These are phyloP conservation scores for Termitomyces bulborhizus DNA, from an alignment of 768 basidiomycete species.

Conservation along the genomic window DNA sequence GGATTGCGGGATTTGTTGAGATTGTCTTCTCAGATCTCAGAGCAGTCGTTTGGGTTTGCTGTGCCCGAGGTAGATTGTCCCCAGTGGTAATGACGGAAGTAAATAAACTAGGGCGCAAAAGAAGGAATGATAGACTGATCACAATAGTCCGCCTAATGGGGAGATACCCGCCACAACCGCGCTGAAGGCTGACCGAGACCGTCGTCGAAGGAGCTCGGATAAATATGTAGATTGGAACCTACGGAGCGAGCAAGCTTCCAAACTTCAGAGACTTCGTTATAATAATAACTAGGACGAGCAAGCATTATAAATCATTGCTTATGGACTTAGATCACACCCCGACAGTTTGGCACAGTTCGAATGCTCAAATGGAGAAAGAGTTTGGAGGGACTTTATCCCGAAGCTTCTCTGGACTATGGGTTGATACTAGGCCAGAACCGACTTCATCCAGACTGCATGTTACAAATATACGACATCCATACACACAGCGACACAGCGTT, in stretches of 20 bases:
- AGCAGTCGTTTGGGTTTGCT: neutral
- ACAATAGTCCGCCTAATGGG: neutral
- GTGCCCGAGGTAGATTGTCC: neutral
- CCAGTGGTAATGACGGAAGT: too few relatives aligned
- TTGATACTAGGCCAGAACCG: neutral
- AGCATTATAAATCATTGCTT: neutral
- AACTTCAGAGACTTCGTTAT: too few relatives aligned
- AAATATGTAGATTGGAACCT: too few relatives aligned
- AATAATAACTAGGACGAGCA: too few relatives aligned
- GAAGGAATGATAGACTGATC: neutral
- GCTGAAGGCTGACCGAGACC: neutral
- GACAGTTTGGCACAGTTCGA: slow-evolving; percentile 2
- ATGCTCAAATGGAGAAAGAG: slow-evolving; percentile 6
- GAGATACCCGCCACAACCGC: slow-evolving; percentile 7
- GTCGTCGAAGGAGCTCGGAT: too few relatives aligned
- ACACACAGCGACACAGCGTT: neutral
- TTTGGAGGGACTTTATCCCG: neutral
- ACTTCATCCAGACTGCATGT: neutral
- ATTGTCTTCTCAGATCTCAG: neutral
- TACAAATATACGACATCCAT: too few relatives aligned
- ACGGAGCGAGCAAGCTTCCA: too few relatives aligned
- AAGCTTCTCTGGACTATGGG: neutral
- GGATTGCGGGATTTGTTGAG: neutral
- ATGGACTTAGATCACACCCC: slow-evolving; percentile 2
- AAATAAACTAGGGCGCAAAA: too few relatives aligned